Percentiles rank a stretch among this genome's conserved stretches.
Evolutionary conservation across 2,329 filamentous ascomycete species (phyloP).

Genomic region (Monilinia aucupariae): DNA sequence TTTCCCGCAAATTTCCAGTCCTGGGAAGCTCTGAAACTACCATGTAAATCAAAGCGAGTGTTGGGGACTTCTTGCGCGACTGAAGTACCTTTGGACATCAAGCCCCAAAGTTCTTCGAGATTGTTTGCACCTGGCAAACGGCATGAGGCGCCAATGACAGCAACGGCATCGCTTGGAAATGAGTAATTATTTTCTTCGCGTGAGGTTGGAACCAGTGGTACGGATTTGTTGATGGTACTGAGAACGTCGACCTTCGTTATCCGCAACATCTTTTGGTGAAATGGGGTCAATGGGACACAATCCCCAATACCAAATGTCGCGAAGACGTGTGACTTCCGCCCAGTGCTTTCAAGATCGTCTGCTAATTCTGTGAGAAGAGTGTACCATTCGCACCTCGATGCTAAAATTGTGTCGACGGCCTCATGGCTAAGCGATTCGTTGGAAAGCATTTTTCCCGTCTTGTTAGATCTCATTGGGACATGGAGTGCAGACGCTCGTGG

Average conservation of each 20-base stretch:
- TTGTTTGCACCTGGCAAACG: constrained; percentile 47
- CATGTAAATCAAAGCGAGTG: constrained; percentile 18
- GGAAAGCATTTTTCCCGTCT: not conserved
- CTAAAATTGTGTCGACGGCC: constrained; percentile 8
- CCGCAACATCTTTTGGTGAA: not conserved
- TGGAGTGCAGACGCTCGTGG: not conserved
- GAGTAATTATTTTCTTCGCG: not conserved
- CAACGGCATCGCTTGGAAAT: constrained; percentile 35
- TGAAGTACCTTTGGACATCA: constrained; percentile 58
- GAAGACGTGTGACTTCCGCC: not conserved
- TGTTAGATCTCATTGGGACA: constrained; percentile 8
- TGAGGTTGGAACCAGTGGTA: not conserved
- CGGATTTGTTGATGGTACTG: not conserved
- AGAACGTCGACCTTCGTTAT: not conserved
- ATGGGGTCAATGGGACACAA: constrained; percentile 4
- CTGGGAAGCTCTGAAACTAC: constrained; percentile 17
- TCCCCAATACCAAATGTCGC: constrained; percentile 4
- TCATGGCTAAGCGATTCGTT: not conserved
- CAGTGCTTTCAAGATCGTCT: constrained; percentile 2
- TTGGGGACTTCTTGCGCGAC: constrained; percentile 29
- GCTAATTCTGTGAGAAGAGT: constrained; percentile 12
- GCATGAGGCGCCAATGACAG: constrained; percentile 47
- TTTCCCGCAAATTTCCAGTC: not conserved
- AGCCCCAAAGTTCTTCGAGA: constrained; percentile 64
- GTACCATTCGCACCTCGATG: constrained; percentile 19